phyloP scores from a whole-genome alignment of 257 asterid species.

The Solanum bukasovii region DNA sequence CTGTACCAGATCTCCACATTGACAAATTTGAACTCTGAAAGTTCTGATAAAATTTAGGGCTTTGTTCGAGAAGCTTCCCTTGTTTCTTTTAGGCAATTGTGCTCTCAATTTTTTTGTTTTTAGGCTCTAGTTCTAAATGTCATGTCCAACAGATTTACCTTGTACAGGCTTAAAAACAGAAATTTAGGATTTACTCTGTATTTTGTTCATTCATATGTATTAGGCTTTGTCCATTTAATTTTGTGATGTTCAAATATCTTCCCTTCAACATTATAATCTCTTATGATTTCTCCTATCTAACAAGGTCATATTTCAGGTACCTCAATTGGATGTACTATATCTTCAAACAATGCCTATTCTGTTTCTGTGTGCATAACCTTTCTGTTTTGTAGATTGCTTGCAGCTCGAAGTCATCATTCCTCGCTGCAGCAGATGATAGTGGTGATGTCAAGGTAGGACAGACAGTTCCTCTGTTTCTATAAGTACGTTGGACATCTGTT shows the following conservation, averaged over 20 bases:
- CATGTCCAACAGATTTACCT: neutral
- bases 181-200: neutral
- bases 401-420: constrained; percentile 71
- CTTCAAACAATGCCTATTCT: neutral
- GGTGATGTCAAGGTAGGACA: constrained; percentile 86
- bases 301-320: neutral
- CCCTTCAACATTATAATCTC: neutral
- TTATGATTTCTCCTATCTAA: neutral
- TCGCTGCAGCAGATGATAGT: constrained; percentile 91
- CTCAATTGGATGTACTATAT: neutral
- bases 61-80: neutral
- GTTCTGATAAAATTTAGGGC: neutral
- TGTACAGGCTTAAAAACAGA: neutral
- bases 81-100: neutral
- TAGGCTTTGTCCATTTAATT: neutral
- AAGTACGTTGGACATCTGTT: neutral
- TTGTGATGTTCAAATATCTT: neutral
- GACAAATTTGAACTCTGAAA: neutral
- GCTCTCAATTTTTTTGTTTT: neutral
- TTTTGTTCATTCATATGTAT: neutral
- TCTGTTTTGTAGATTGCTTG: constrained; percentile 48
- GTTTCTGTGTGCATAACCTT: neutral
- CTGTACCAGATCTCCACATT: neutral
- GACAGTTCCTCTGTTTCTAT: neutral
- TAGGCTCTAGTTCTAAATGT: neutral